phyloP scores from a whole-genome alignment of 768 basidiomycete genomes.

The Russula dissimulans region DNA sequence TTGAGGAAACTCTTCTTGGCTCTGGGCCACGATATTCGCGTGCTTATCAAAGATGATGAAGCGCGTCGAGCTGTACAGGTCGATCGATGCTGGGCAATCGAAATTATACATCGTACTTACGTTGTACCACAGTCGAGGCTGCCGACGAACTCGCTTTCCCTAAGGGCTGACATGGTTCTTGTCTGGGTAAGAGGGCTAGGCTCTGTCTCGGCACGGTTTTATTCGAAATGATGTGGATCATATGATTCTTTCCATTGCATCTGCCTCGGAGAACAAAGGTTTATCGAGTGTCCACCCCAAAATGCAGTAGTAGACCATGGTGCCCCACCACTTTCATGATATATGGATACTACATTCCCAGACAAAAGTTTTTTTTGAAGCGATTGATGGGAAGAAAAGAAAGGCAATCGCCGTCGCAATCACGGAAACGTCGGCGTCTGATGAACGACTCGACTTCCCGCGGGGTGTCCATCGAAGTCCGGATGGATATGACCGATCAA shows the following conservation, averaged over 20 bases:
- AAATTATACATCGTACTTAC: slow-evolving; percentile 36
- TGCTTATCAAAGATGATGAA: slow-evolving; percentile 86
- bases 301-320: too few species aligned
- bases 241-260: slow-evolving; percentile 8
- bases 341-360: too few species aligned
- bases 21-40: slow-evolving; percentile 80
- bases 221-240: slow-evolving; percentile 6
- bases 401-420: too few species aligned
- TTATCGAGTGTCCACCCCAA: too few species aligned
- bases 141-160: slow-evolving; percentile 77
- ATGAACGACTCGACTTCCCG: too few species aligned
- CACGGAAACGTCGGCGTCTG: too few species aligned
- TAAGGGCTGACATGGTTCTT: slow-evolving; percentile 29
- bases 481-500: neutral
- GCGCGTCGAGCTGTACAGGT: slow-evolving; percentile 59
- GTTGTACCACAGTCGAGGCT: slow-evolving; percentile 94
- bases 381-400: too few species aligned
- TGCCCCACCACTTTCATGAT: too few species aligned
- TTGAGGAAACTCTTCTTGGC: slow-evolving; percentile 90
- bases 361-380: too few species aligned
- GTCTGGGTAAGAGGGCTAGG: neutral
- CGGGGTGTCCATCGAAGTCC: too few species aligned
- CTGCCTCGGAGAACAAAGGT: too few species aligned
- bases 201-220: neutral
- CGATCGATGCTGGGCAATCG: neutral